Conservation (phyloP, 2,329 filamentous ascomycete genomes). For the Aspergillus sp. region DNA sequence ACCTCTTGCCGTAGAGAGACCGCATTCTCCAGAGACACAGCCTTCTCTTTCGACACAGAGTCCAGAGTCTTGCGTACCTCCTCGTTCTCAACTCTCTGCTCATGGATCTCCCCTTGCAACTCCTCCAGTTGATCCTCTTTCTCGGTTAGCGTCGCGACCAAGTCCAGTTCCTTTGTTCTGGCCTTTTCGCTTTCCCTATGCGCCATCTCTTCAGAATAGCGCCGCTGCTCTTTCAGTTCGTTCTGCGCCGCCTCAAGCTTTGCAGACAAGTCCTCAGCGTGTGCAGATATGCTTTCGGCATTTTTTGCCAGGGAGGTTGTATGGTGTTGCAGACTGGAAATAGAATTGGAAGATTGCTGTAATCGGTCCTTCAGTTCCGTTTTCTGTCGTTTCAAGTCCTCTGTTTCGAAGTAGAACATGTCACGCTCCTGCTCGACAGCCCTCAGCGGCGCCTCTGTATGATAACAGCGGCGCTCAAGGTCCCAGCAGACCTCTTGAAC, state of each 20-base stretch:
- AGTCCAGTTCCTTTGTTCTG: conserved; percentile 33
- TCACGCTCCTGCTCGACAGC: conserved; percentile 27
- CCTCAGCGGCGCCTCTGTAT: conserved; percentile 45
- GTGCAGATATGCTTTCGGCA: conserved; percentile 28
- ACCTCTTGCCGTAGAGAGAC: conserved; percentile 19
- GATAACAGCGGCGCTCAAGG: conserved; percentile 47
- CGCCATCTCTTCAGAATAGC: conserved; percentile 21
- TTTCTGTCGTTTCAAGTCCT: conserved; percentile 25
- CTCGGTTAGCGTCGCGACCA: conserved; percentile 33
- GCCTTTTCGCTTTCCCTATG: conserved; percentile 18
- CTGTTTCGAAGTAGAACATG: conserved; percentile 25
- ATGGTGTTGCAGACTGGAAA: conserved; percentile 33
- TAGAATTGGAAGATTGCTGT: conserved; percentile 25
- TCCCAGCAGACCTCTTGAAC: conserved; percentile 47
- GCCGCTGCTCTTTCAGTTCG: conserved; percentile 30
- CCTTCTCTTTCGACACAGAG: conserved; percentile 14
- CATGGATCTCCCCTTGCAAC: conserved; percentile 26
- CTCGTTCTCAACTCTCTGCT: conserved; percentile 13
- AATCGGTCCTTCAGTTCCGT: conserved; percentile 28
- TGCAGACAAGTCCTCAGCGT: conserved; percentile 28
- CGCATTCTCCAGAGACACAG: conserved; percentile 12
- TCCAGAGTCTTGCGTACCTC: conserved; percentile 13
- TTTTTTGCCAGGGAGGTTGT: conserved; percentile 28
- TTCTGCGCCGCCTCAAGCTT: conserved; percentile 23
- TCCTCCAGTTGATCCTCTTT: conserved; percentile 39